Base-by-base conservation (phyloP, 1,284 basidiomycete genomes). In the Microbotryum scabiosae region DNA sequence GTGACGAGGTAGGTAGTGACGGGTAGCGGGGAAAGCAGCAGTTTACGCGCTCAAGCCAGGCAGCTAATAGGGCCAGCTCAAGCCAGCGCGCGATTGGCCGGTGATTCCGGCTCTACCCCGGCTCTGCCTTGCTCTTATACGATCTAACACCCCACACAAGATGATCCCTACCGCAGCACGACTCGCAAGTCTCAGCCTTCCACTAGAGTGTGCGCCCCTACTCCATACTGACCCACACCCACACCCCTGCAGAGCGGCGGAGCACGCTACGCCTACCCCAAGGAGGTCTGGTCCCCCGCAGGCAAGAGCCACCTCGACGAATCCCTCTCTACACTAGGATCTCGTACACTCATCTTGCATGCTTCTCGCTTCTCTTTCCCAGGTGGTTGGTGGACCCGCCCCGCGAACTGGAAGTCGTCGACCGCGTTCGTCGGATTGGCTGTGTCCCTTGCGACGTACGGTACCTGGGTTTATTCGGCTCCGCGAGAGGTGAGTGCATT, bases 301-400 rank as follows among this genome's bases (percentile, higher is more conserved):
- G 75, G 76, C 74, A 53, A 49, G 69, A 16, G 28, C 20, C 7
- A 23, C 16, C 18, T 26, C 8, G 10, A n/a, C n/a, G n/a, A n/a
- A n/a, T n/a, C n/a, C n/a, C n/a, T 45, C 21, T 14, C 21, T 32
- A 16, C 47, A 4, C 25, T 14, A 0, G 30, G 7, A 30, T 9
- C 30, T 5, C 21, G 20, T n/a, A 14, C 23, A 23, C 32, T 36
- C 51, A 53, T 52, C 47, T 25, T 20, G 4, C 28, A n/a, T 50
- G 25, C 32, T 14, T 41, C 50, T 36, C 44, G 16, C 12, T n/a
- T 54, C 47, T 26, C 30, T 51, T 45, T 41, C 36, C 26, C 16
- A 76, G 79, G 80, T 66, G 80, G 80, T 55, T 82, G 80, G 80
- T 82, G 81, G 81, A 77, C 79, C 52, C 74, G 79, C 30, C 81